phyloP scores from a whole-genome alignment of 805 yeast species.

The Candida piceae region DNA sequence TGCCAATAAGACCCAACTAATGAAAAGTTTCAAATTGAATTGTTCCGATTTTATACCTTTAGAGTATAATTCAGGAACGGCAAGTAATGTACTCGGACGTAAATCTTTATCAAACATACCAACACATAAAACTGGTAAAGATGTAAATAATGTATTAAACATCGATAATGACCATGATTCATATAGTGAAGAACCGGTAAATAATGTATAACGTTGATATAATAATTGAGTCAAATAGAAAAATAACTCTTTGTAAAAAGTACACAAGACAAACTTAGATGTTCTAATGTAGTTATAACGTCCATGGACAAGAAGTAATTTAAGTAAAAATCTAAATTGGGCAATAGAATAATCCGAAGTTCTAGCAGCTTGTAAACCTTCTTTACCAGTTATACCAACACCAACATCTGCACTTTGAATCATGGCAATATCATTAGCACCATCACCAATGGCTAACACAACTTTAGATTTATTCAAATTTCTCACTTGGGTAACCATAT shows the following conservation, averaged over 20 bases:
- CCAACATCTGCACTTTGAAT: conserved; percentile 98
- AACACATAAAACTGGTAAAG: conserved; percentile 82
- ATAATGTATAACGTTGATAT: conserved; percentile 80
- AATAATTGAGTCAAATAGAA: conserved; percentile 86
- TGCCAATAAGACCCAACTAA: conserved; percentile 76
- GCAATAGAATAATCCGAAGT: conserved; percentile 94
- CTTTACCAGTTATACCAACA: conserved; percentile 94
- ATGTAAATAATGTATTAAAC: conserved; percentile 95
- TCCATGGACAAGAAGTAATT: conserved; percentile 88
- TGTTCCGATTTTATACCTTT: conserved; percentile 71
- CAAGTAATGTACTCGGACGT: conserved; percentile 78
- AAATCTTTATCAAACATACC: conserved; percentile 96
- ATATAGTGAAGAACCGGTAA: conserved; percentile 88
- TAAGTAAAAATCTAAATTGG: conserved; percentile 80
- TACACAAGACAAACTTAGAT: conserved; percentile 83
- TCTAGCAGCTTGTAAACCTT: conserved; percentile 95
- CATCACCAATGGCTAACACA: conserved; percentile 96
- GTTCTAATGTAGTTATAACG: conserved; percentile 92
- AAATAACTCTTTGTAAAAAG: conserved; percentile 89
- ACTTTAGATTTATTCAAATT: conserved; percentile 62
- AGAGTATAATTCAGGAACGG: conserved; percentile 85
- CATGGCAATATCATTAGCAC: conserved; percentile 99
- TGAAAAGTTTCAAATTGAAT: conserved; percentile 65
- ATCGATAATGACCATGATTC: conserved; percentile 96
- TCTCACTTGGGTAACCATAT: conserved; percentile 79